phyloP scores from a whole-genome alignment of 148 eudicot species.

The Amaranthus hypochondriacus region DNA sequence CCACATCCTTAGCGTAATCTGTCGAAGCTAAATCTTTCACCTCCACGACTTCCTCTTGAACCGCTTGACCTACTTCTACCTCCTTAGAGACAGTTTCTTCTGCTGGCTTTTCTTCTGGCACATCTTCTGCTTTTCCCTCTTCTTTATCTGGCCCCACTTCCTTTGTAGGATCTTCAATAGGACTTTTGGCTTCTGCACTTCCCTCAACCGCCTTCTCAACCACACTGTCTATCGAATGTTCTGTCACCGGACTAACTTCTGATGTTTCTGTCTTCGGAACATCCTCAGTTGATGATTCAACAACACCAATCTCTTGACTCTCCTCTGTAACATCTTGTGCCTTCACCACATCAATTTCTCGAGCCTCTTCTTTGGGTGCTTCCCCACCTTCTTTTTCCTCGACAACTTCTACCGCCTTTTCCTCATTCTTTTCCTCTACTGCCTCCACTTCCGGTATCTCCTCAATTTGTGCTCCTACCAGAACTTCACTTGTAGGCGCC shows the following conservation, averaged over 20 bases:
- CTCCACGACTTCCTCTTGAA: conserved; percentile 14
- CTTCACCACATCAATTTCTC: conserved; percentile 21
- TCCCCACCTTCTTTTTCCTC: not conserved
- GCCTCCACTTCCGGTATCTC: not conserved
- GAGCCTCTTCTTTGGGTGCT: not conserved
- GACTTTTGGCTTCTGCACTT: conserved; percentile 17
- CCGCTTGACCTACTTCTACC: not conserved
- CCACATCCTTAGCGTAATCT: conserved; percentile 17
- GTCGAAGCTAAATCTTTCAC: conserved; percentile 16
- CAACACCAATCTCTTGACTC: conserved; percentile 17
- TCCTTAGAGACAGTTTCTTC: not conserved
- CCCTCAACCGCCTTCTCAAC: conserved; percentile 20
- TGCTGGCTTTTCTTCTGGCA: not conserved
- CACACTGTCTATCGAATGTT: conserved; percentile 17
- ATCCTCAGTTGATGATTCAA: conserved; percentile 12
- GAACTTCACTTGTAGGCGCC: conserved; percentile 8
- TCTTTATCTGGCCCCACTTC: conserved; percentile 11
- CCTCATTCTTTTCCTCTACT: conserved; percentile 15
- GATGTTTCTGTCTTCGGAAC: conserved; percentile 12
- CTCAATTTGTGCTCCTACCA: not conserved
- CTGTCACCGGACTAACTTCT: conserved; percentile 25
- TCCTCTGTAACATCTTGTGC: conserved; percentile 16
- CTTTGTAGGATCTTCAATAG: conserved; percentile 8
- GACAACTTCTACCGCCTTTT: not conserved
- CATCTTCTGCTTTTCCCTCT: conserved; percentile 18